Evolutionary conservation across 306 rosid species (phyloP).

Genomic region (Corylus heterophylla): DNA sequence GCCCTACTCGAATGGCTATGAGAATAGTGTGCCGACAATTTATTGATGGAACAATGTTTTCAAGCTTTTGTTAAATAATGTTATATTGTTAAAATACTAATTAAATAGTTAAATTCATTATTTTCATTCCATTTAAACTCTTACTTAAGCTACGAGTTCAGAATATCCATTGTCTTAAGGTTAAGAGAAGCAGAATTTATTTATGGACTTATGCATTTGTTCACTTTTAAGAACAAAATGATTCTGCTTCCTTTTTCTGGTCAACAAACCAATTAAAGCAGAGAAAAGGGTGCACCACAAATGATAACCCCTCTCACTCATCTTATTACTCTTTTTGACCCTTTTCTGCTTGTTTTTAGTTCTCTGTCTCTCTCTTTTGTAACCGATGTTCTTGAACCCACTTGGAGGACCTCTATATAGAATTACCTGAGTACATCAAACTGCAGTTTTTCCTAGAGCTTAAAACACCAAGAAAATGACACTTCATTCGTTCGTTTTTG

Average conservation of each 20-base stretch:
- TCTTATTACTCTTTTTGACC: constrained; percentile 28
- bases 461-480: constrained; percentile 37
- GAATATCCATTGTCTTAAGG: no score
- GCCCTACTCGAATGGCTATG: no score
- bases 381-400: neutral
- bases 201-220: constrained; percentile 14
- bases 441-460: constrained; percentile 6
- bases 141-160: no score
- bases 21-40: no score
- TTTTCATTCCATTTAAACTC: no score
- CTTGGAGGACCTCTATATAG: constrained; percentile 4
- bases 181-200: no score
- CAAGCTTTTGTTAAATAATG: no score
- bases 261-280: constrained; percentile 45
- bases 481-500: constrained; percentile 4
- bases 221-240: constrained; percentile 31
- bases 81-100: no score
- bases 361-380: neutral
- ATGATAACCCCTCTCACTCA: constrained; percentile 36
- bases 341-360: neutral
- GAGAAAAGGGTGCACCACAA: constrained; percentile 24
- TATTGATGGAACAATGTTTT: no score
- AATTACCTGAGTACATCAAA: constrained; percentile 4
- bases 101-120: no score
- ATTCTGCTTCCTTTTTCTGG: constrained; percentile 44